Evolutionary conservation across 331 rosid genomes (phyloP), one percentile per base, ranked within the genome.

Genomic region (Pyrus hybrid): DNA sequence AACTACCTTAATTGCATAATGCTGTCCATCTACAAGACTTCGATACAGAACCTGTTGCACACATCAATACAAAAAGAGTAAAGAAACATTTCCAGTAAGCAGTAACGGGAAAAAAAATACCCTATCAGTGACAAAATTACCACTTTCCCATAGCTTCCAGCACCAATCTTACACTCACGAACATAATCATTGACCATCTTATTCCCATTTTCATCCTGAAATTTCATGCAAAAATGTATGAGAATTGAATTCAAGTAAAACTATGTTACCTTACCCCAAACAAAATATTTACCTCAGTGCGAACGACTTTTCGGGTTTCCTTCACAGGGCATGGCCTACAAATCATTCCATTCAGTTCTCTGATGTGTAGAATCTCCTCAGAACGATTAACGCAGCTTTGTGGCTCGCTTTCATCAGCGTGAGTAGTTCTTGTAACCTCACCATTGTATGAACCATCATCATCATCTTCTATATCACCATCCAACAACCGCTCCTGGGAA

Each of bases 101-200:
- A 78, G 25, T 64, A 79, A 37, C 45, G 58, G 57, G 33, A 80
- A 75, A 58, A 47, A 37, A 53, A 35, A 35, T 8, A 37, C 63
- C 54, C 47, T 32, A 73, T 68, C 60, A 35, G 37, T 56, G 75
- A 49, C 21, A 70, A 75, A 57, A 49, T 71, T 79, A 91, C 98
- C 97, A 93, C 98, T 93, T 93, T 93, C 80, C 96, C 98, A 72
- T 93, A 93, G 86, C 98, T 93, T 65, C 98, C 98, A 41, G 93
- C 75, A 63, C 98, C 98, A 80, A 93, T 93, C 89, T 84, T 93
- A 78, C 53, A 87, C 84, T 89, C 97, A 33, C 97, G 96, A 83
- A 89, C 87, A 49, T 93, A 93, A 71, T 91, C 96, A 86, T 93
- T 93, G 77, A 93, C 80, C 91, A 87, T 91, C 84, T 87, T 93